Evolutionary conservation across 2,329 filamentous ascomycete species (phyloP).

Genomic region (Apiospora kogelbergensis): DNA sequence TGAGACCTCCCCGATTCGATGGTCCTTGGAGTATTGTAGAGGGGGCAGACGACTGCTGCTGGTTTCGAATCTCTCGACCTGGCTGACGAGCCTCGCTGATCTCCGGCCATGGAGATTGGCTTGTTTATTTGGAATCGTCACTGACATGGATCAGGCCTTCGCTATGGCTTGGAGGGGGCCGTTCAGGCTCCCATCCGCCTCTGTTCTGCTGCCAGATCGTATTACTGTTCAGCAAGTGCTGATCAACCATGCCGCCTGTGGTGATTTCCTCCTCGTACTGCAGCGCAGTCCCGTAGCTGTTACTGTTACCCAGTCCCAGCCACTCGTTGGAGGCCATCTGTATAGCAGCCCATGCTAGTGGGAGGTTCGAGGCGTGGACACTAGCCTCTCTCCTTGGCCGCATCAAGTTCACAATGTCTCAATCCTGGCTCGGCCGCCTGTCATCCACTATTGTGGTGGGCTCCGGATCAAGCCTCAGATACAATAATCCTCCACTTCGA

Average conservation of each 20-base stretch:
- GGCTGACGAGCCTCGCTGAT: background rate
- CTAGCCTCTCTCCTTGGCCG: slow-evolving; percentile 8
- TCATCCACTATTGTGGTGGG: background rate
- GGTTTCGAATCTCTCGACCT: background rate
- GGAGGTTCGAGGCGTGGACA: slow-evolving; percentile 4
- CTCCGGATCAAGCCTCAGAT: background rate
- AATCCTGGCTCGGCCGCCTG: slow-evolving; percentile 6
- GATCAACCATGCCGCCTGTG: background rate
- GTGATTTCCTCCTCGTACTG: background rate
- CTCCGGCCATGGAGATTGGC: background rate
- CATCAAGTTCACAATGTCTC: slow-evolving; percentile 9
- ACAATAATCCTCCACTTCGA: background rate
- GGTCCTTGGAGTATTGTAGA: background rate
- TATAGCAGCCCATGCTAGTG: background rate
- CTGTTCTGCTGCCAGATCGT: background rate
- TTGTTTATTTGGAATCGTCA: slow-evolving; percentile 6
- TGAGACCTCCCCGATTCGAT: slow-evolving; percentile 1
- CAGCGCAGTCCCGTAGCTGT: background rate
- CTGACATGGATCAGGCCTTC: background rate
- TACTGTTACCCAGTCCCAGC: background rate
- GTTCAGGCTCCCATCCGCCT: background rate
- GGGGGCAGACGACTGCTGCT: background rate
- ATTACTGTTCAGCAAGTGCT: background rate
- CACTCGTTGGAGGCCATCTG: background rate
- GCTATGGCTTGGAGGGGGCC: background rate